Evolutionary conservation across 2,329 filamentous ascomycete species (phyloP).

Genomic region (Aspergillus texensis): DNA sequence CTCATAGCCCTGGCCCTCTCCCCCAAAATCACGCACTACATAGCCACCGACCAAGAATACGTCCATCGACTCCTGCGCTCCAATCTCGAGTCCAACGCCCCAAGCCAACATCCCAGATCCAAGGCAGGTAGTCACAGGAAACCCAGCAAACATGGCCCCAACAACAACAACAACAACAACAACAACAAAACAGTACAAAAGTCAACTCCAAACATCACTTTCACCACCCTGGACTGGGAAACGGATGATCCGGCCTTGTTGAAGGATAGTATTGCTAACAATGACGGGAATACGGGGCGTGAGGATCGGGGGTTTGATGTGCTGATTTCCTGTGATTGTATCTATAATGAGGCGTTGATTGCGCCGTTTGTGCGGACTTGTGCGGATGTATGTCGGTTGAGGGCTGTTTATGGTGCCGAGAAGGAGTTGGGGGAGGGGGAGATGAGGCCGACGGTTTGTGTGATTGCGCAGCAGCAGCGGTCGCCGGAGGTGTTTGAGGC

Average conservation of each 20-base stretch:
- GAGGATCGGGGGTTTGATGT: conserved; percentile 62
- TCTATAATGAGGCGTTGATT: conserved; percentile 90
- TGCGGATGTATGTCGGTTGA: conserved; percentile 69
- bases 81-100: conserved; percentile 63
- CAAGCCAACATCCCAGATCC: neutral
- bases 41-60: conserved; percentile 87
- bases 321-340: conserved; percentile 86
- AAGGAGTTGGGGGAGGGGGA: neutral
- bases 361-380: conserved; percentile 81
- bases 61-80: conserved; percentile 74
- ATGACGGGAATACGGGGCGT: conserved; percentile 23
- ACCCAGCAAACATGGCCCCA: conserved; percentile 7
- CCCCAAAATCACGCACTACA: conserved; percentile 64
- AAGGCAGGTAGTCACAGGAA: conserved; percentile 15
- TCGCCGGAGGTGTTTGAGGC: conserved; percentile 80
- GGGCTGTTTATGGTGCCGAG: conserved; percentile 33
- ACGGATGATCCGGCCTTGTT: conserved; percentile 44
- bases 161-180: neutral
- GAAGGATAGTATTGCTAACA: conserved; percentile 36
- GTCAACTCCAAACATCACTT: conserved; percentile 50
- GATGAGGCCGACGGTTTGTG: conserved; percentile 63
- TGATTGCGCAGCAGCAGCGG: conserved; percentile 88
- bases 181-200: neutral
- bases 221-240: conserved; percentile 82
- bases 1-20: conserved; percentile 72